A percentile compares a stretch with the other conserved stretches of the same genome.
phyloP scores from a whole-genome alignment of 805 yeast genomes.

The Yamadazyma kitorensis region DNA sequence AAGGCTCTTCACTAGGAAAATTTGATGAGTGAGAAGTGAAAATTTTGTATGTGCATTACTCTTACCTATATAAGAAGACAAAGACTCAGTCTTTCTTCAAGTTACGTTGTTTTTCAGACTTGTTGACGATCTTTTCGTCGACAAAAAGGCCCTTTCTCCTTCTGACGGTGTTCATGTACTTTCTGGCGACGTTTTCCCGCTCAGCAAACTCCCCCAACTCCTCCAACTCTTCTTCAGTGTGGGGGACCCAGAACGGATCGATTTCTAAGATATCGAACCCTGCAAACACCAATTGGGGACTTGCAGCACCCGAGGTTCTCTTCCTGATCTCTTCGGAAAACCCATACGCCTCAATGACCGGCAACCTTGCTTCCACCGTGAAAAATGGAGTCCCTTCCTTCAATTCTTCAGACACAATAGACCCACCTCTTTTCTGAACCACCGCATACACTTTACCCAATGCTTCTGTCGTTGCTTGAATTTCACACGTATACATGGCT shows the following conservation, averaged over 20 bases:
- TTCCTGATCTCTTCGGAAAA: slow-evolving; percentile 93
- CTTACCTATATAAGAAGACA: neutral
- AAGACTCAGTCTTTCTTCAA: slow-evolving; percentile 64
- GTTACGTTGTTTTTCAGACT: slow-evolving; percentile 93
- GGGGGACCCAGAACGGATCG: slow-evolving; percentile 99
- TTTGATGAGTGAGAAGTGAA: slow-evolving; percentile 3
- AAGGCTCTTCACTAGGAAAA: too few relatives aligned
- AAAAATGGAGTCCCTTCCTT: slow-evolving; percentile 98
- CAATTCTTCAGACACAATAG: slow-evolving; percentile 86
- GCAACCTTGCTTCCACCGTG: slow-evolving; percentile 78
- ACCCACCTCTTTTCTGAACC: slow-evolving; percentile 84
- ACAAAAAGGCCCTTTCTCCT: slow-evolving; percentile 85
- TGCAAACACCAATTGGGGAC: slow-evolving; percentile 88
- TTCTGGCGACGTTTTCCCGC: slow-evolving; percentile 84
- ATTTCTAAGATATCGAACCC: slow-evolving; percentile 85
- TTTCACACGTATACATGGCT: slow-evolving; percentile 92
- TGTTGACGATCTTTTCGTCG: slow-evolving; percentile 84
- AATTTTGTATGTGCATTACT: neutral
- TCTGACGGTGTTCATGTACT: slow-evolving; percentile 79
- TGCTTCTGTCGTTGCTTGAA: slow-evolving; percentile 92
- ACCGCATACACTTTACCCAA: slow-evolving; percentile 95
- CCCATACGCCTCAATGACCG: slow-evolving; percentile 96
- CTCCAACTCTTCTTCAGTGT: slow-evolving; percentile 93
- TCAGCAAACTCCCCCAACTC: slow-evolving; percentile 92
- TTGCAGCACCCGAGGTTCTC: slow-evolving; percentile 94